Conservation (phyloP, 139 green algal genomes). For the Chlamydomonas applanata region DNA sequence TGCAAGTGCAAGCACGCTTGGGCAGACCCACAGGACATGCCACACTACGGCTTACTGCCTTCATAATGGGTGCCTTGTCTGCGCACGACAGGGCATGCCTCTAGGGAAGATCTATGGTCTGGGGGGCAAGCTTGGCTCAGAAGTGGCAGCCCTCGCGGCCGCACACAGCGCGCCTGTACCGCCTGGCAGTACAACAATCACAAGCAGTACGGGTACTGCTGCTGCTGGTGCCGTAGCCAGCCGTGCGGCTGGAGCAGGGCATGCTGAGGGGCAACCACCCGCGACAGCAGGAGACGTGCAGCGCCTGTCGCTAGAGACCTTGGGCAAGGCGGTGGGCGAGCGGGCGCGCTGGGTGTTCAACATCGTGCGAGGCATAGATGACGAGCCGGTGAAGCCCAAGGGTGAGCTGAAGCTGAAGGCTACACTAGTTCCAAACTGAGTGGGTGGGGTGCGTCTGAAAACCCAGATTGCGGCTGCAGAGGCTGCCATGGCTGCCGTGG, state of each 20-base stretch:
- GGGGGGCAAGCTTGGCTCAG: slow-evolving; percentile 83
- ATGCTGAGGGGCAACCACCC: background rate
- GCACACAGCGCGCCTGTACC: slow-evolving; percentile 58
- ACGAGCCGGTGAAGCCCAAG: slow-evolving; percentile 18
- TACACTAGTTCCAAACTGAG: background rate
- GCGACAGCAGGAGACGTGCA: too few species aligned
- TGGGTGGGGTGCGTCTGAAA: too few species aligned
- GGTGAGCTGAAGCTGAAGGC: background rate
- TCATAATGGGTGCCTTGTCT: too few species aligned
- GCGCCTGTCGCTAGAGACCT: too few species aligned
- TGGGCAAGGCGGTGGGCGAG: too few species aligned
- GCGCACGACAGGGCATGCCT: slow-evolving; percentile 57
- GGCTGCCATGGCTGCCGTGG: too few species aligned
- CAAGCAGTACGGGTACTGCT: background rate
- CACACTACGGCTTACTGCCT: too few species aligned
- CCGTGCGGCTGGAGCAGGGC: background rate
- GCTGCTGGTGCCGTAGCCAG: background rate
- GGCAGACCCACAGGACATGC: too few species aligned
- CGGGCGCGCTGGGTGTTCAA: slow-evolving; percentile 8
- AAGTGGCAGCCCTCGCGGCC: slow-evolving; percentile 46
- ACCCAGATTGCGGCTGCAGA: too few species aligned
- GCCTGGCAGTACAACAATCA: slow-evolving; percentile 15
- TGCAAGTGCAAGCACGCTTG: too few species aligned
- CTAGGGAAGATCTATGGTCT: slow-evolving; percentile 84
- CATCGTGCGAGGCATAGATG: slow-evolving; percentile 11